Evolutionary conservation across 1,139 yeast genomes (phyloP).

Genomic region (Suhomyces panamericanus): DNA sequence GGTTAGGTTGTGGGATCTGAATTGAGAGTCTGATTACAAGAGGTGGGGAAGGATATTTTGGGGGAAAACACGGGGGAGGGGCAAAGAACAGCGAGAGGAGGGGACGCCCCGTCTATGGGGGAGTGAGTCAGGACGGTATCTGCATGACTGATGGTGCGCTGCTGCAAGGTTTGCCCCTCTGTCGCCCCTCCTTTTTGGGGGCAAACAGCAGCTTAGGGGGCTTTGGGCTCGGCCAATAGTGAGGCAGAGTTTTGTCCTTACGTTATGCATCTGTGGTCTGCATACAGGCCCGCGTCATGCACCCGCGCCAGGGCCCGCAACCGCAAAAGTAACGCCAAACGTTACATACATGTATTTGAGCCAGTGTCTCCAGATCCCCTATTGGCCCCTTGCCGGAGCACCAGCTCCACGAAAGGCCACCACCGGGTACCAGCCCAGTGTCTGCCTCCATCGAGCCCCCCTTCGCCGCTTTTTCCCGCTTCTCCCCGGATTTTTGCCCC

Average conservation of each 20-base stretch:
- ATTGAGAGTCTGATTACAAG: too few relatives aligned
- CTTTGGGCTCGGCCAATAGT: constrained; percentile 8
- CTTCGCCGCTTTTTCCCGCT: not conserved
- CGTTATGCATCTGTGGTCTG: not conserved
- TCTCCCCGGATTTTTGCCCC: not conserved
- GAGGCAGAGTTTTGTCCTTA: constrained; percentile 5
- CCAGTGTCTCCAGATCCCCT: not conserved
- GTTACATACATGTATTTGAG: not conserved
- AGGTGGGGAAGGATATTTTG: too few relatives aligned
- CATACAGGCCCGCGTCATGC: constrained; percentile 1
- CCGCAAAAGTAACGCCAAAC: not conserved
- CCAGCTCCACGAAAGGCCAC: not conserved
- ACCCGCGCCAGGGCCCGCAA: not conserved
- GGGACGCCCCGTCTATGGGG: too few relatives aligned
- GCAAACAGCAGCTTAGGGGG: constrained; percentile 7
- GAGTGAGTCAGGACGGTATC: too few relatives aligned
- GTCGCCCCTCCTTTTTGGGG: not conserved
- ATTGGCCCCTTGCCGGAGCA: not conserved
- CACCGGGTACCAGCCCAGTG: not conserved
- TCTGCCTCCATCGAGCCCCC: not conserved
- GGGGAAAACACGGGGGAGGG: too few relatives aligned
- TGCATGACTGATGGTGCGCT: too few relatives aligned
- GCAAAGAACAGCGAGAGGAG: too few relatives aligned
- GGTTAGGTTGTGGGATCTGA: not conserved
- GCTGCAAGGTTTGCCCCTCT: not conserved